These are phyloP conservation scores for Rhodamnia argentea DNA, from an alignment of 345 rosid species.

Conservation along the genomic window DNA sequence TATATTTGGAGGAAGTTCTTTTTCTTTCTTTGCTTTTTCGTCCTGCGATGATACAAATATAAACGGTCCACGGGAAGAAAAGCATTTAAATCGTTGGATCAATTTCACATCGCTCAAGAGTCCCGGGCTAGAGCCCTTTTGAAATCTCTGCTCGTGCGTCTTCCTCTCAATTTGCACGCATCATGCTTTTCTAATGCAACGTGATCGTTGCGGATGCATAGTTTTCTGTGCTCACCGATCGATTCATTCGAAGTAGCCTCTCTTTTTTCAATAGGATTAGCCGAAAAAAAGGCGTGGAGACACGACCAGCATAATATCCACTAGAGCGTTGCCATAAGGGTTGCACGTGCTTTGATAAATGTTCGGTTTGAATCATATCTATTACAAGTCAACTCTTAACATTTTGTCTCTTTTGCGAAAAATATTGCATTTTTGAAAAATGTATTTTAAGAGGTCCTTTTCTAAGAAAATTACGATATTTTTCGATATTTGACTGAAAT, in stretches of 20 bases:
- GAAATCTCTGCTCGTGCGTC: neutral
- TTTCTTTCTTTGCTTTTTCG: neutral
- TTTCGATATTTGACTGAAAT: too few relatives aligned
- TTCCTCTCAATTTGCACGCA: neutral
- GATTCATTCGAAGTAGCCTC: neutral
- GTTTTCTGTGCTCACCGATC: neutral
- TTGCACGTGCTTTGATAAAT: neutral
- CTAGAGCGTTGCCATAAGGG: neutral
- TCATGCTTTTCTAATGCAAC: neutral
- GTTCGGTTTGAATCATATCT: too few relatives aligned
- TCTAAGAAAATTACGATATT: too few relatives aligned
- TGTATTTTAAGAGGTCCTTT: too few relatives aligned
- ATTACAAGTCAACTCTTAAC: too few relatives aligned
- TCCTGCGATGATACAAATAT: neutral
- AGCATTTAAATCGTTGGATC: neutral
- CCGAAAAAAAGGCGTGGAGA: neutral
- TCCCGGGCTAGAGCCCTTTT: slow-evolving; percentile 4
- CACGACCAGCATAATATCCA: neutral
- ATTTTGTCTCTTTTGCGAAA: too few relatives aligned
- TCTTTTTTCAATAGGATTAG: neutral
- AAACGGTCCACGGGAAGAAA: neutral
- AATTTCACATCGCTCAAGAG: neutral
- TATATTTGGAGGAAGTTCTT: neutral
- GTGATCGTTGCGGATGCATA: neutral
- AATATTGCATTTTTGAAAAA: too few relatives aligned